Conservation (phyloP, 2,329 filamentous ascomycete species). For the Hypoxylon sp. region DNA sequence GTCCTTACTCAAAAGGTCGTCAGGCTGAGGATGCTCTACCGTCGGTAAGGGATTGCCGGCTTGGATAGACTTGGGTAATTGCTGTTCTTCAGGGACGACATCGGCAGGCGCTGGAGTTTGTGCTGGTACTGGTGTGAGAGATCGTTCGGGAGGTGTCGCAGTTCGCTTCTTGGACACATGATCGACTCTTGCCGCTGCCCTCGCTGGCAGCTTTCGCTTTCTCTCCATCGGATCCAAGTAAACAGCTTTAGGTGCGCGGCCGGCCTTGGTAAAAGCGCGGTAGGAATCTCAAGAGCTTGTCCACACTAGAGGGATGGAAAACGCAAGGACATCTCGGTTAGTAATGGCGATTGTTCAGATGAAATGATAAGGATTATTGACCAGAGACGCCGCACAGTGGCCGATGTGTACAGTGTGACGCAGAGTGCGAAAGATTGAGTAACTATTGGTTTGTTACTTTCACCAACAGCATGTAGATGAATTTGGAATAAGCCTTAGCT, state of each 20-base stretch:
- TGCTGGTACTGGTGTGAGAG: constrained; percentile 62
- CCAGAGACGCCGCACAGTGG: background rate
- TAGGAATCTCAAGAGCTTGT: constrained; percentile 4
- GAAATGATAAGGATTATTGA: background rate
- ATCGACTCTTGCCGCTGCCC: constrained; percentile 73
- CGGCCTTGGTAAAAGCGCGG: background rate
- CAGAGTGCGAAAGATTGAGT: background rate
- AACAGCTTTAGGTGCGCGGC: background rate
- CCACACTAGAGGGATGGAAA: constrained; percentile 17
- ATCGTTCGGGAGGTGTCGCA: constrained; percentile 68
- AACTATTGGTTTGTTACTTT: background rate
- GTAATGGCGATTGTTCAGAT: constrained; percentile 5
- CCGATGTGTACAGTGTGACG: background rate
- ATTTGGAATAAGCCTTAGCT: background rate
- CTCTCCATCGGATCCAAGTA: constrained; percentile 67
- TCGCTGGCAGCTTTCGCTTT: constrained; percentile 75
- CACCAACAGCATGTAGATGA: background rate
- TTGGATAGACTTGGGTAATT: constrained; percentile 74
- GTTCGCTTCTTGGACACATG: constrained; percentile 72
- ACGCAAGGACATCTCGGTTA: constrained; percentile 24
- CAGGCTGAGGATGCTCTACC: constrained; percentile 75
- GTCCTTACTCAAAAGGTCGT: constrained; percentile 73
- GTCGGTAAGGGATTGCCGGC: constrained; percentile 79
- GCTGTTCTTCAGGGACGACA: constrained; percentile 55
- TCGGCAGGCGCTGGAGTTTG: constrained; percentile 57